Base-by-base conservation (phyloP, 805 yeast genomes). In the Alloascoidea hylecoeti region DNA sequence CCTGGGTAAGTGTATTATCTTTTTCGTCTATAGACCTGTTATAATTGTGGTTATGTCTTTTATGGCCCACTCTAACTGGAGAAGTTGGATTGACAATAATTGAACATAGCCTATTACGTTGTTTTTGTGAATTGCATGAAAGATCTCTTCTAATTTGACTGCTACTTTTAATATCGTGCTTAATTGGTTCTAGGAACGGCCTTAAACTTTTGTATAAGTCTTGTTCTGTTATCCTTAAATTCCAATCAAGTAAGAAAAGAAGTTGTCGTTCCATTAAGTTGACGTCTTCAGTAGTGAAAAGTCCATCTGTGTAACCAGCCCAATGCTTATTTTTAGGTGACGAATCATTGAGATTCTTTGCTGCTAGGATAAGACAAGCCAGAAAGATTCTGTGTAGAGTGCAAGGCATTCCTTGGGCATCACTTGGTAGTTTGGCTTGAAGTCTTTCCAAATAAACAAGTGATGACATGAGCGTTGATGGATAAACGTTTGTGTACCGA, bases 291-390 rank as follows among this genome's bases (percentile, higher is more conserved):
- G 82, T 61, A 5, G 76, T 54, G 42, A 89, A 69, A 34, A 92
- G 65, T 0, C 96, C 96, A 53, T 79, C 78, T 2, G 97, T 88
- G 63, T 89, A 88, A 42, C 74, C 69, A 3, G 95, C 78, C 98
- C 98, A 89, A 62, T 92, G 96, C 60, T 81, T 88, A 61, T 89
- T 89, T 55, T 89, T 70, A 34, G 98, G 98, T 15, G 94, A 78
- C 3, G 95, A 81, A 63, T 89, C 98, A 58, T 89, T 89, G 45
- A 88, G 70, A 44, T 76, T 77, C 62, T 89, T 89, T 13, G 97
- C 96, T n/a, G 95, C 82, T 36, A 92, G 60, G 34, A 89, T 84
- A 40, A 89, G 66, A 35, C 95, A 74, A 0, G 96, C 95, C 38
- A 89, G 63, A 47, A 89, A 92, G 41, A 89, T 83, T 43, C 97